Evolutionary conservation across 768 basidiomycete genomes (phyloP).

Genomic region (Tephrocybe sp.): DNA sequence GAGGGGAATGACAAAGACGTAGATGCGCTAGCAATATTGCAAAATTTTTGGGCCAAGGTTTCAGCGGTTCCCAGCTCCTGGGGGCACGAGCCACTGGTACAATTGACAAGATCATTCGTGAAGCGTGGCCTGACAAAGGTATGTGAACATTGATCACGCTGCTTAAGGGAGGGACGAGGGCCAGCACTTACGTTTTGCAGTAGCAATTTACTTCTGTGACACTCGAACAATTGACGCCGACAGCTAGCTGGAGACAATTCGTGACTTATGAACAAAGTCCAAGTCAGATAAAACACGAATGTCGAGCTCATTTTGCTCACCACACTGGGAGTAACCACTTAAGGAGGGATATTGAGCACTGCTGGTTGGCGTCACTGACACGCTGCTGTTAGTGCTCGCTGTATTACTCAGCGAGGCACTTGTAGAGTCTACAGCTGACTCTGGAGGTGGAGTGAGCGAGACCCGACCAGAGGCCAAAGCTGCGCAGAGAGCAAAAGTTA

Average conservation of each 20-base stretch:
- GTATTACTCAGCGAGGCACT: slow-evolving; percentile 9
- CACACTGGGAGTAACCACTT: slow-evolving; percentile 37
- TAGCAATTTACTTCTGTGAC: slow-evolving; percentile 50
- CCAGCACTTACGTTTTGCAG: slow-evolving; percentile 35
- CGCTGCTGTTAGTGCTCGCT: slow-evolving; percentile 9
- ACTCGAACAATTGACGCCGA: slow-evolving; percentile 43
- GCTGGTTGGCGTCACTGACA: slow-evolving; percentile 27
- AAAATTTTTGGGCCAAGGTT: slow-evolving; percentile 47
- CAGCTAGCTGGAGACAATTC: slow-evolving; percentile 36
- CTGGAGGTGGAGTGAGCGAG: slow-evolving; percentile 19
- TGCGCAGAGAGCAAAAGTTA: not conserved
- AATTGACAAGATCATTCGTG: slow-evolving; percentile 33
- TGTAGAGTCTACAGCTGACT: slow-evolving; percentile 10
- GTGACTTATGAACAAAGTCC: slow-evolving; percentile 32
- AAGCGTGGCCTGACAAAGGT: slow-evolving; percentile 30
- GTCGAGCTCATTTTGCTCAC: slow-evolving; percentile 24
- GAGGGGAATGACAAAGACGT: slow-evolving; percentile 23
- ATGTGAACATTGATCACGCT: not conserved
- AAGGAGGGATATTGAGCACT: slow-evolving; percentile 38
- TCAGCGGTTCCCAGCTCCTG: slow-evolving; percentile 38
- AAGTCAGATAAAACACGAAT: not conserved
- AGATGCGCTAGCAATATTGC: slow-evolving; percentile 27
- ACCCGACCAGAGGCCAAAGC: slow-evolving; percentile 8
- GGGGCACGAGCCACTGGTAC: slow-evolving; percentile 36
- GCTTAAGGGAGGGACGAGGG: not conserved